Evolutionary conservation across 768 basidiomycete genomes (phyloP).

Genomic region (Lentinula raphanica): DNA sequence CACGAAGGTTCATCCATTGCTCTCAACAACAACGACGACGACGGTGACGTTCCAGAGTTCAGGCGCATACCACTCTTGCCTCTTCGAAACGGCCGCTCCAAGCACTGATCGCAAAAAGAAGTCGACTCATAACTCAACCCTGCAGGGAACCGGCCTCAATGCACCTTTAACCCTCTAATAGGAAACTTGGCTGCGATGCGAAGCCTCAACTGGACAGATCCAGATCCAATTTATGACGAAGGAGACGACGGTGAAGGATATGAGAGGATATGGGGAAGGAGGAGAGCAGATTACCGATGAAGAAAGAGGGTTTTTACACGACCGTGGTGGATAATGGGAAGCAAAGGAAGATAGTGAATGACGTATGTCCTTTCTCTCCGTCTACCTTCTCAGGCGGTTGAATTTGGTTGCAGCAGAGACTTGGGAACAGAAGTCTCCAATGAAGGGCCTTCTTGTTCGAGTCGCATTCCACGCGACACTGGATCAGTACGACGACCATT

Average conservation of each 20-base stretch:
- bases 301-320: conserved; percentile 41
- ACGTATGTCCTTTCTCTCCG: conserved; percentile 36
- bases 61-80: neutral
- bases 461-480: conserved; percentile 73
- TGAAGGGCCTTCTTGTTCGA: conserved; percentile 69
- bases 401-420: conserved; percentile 52
- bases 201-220: conserved; percentile 4
- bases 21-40: conserved; percentile 36
- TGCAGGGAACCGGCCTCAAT: conserved; percentile 1
- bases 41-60: conserved; percentile 21
- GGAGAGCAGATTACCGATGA: conserved; percentile 1
- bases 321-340: conserved; percentile 57
- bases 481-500: conserved; percentile 90
- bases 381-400: conserved; percentile 33
- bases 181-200: conserved; percentile 4
- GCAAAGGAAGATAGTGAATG: conserved; percentile 66
- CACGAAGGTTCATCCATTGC: conserved; percentile 48
- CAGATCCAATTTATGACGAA: conserved; percentile 4
- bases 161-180: conserved; percentile 2
- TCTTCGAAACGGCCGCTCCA: neutral
- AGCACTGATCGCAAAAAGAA: conserved; percentile 4
- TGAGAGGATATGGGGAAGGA: neutral
- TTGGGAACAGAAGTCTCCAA: conserved; percentile 45
- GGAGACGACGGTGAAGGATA: conserved; percentile 4
- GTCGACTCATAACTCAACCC: neutral